Percentiles rank a stretch among this genome's conserved stretches.
phyloP scores from a whole-genome alignment of 148 eudicot species.

The Amaranthus cruentus region DNA sequence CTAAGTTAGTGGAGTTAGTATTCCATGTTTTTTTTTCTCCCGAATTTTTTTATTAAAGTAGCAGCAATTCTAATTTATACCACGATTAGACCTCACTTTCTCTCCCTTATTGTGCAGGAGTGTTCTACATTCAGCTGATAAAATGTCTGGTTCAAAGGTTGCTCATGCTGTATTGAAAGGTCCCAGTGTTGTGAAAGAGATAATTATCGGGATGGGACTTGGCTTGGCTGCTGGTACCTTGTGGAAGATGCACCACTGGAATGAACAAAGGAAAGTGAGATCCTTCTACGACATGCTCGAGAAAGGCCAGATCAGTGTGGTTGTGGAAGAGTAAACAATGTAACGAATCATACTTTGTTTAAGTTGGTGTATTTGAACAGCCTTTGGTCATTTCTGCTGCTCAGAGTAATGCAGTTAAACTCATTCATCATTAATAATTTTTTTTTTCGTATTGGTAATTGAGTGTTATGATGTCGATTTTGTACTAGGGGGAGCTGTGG shows the following conservation, averaged over 20 bases:
- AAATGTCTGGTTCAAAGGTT: slow-evolving; percentile 24
- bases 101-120: too few species aligned
- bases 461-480: slow-evolving; percentile 4
- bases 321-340: slow-evolving; percentile 47
- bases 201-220: slow-evolving; percentile 42
- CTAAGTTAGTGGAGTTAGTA: too few species aligned
- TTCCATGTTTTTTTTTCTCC: too few species aligned
- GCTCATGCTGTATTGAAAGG: slow-evolving; percentile 51
- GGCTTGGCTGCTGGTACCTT: slow-evolving; percentile 53
- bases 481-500: not conserved
- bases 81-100: too few species aligned
- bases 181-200: slow-evolving; percentile 70
- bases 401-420: slow-evolving; percentile 13
- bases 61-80: too few species aligned
- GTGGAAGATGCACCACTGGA: slow-evolving; percentile 79
- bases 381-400: slow-evolving; percentile 16
- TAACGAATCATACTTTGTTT: slow-evolving; percentile 4
- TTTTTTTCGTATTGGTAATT: slow-evolving; percentile 1
- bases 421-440: slow-evolving; percentile 19
- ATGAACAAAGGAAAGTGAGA: slow-evolving; percentile 55
- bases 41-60: too few species aligned
- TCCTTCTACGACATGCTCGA: slow-evolving; percentile 74
- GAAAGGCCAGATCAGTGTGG: slow-evolving; percentile 51
- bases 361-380: slow-evolving; percentile 12
- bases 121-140: too few species aligned